Base-by-base conservation (phyloP, 108 stramenopile species). In the Skeletonema costatum region DNA sequence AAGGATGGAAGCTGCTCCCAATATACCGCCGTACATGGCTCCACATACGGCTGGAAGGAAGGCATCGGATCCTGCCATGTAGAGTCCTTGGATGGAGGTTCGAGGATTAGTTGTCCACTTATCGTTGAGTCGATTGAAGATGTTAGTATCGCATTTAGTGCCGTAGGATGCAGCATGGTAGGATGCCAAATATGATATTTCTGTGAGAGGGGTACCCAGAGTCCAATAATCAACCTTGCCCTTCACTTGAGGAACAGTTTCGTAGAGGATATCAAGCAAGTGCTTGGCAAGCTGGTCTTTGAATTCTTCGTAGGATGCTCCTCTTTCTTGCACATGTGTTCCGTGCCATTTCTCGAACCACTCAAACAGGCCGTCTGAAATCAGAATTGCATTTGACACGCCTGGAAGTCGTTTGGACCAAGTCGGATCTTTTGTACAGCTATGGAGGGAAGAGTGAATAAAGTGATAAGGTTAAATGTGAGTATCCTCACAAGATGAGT, bases 51-150 rank as follows among this genome's bases (percentile, higher is more conserved):
- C 76, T 5, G 87, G 87, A 32, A 87, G 48, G 39, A 87, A 87
- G 38, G 83, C 78, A 66, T 87, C 83, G 7, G 74, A 76, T 32
- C 82, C 87, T 4, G 87, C 83, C 78, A 87, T 60, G 59, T 75
- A 75, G 13, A 87, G 67, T n/a, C 87, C 87, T 41, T 76, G 70
- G 32, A 87, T 76, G 14, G 41, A 3, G 4, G 87, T 87, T 19
- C 70, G 75, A 9, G 87, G 87, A 21, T 70, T 85, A 14, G 87
- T 87, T 2, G 87, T 87, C 87, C 87, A 87, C n/a, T 66, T 71
- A 68, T 83, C 76, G 71, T 87, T 87, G 8, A 78, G 65, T 8
- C 38, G 58, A 4, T 71, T 68, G 50, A 87, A 87, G 80, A 87
- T 87, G 19, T 76, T 63, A 11, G 83, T 75, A 19, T 68, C 64